Percentiles rank a stretch among this genome's conserved stretches.
Evolutionary conservation across 805 yeast species (phyloP).

Genomic region (Brettanomyces anomalus): DNA sequence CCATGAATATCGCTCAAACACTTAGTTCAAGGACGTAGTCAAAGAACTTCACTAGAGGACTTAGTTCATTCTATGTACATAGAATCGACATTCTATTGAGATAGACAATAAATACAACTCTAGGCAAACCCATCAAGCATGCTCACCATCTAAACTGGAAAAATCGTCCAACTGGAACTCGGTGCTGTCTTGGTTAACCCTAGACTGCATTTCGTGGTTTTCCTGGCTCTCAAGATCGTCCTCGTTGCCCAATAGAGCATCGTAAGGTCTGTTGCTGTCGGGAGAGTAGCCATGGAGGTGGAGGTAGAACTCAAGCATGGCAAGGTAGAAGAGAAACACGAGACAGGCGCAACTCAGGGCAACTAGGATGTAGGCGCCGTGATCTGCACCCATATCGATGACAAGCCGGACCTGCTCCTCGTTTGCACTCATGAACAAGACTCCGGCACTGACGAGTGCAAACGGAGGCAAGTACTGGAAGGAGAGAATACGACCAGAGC

Average conservation of each 20-base stretch:
- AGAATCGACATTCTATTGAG: too few relatives aligned
- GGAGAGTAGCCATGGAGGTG: background rate
- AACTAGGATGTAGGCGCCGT: conserved; percentile 70
- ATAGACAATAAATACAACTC: too few relatives aligned
- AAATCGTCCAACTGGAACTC: background rate
- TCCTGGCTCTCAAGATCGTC: background rate
- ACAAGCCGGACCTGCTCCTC: conserved; percentile 79
- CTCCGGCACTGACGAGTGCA: conserved; percentile 68
- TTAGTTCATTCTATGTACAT: too few relatives aligned
- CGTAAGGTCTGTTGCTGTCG: background rate
- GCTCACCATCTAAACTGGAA: background rate
- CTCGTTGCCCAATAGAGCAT: background rate
- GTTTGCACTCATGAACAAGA: conserved; percentile 84
- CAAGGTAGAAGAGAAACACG: conserved; percentile 55
- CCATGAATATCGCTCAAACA: too few relatives aligned
- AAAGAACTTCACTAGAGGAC: too few relatives aligned
- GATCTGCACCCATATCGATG: conserved; percentile 70
- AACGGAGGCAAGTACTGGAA: conserved; percentile 88
- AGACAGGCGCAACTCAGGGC: conserved; percentile 66
- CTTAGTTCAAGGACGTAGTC: too few relatives aligned
- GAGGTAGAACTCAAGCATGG: conserved; percentile 52
- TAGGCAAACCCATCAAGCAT: too few relatives aligned
- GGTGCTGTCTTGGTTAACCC: background rate
- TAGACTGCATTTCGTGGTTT: background rate
- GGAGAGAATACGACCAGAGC: conserved; percentile 41